Evolutionary conservation across 805 yeast genomes (phyloP), one percentile per base, ranked within the genome.

Genomic region (Komagataella populi): DNA sequence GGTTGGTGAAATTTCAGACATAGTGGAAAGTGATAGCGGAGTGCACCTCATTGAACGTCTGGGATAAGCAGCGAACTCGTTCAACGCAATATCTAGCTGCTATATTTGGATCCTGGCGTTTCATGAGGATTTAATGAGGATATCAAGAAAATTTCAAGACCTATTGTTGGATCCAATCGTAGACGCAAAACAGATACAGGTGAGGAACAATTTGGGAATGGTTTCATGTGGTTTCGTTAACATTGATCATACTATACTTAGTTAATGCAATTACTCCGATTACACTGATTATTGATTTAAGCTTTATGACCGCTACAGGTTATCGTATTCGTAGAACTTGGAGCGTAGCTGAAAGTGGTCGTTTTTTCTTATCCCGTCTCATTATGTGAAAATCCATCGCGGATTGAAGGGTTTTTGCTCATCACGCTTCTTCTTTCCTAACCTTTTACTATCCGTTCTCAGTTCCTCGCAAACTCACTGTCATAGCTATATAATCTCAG

Each of bases 1-100:
- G 56, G 82, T 88, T 18, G 96, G 96, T 18, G 93, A 90, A 62
- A 65, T 85, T 47, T 83, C 93, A 60, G 85, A 79, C 47, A 78
- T 89, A 23, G 85, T 93, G 14, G 97, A 89, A 67, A 80, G 90
- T 16, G 95, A 84, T 60, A 84, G 95, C 57, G 99, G 99, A 20
- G 81, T 88, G 49, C 99, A 93, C 61, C 64, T 93, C 55, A 81
- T 93, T 60, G 84, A 84, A 67, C 76, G 99, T 64, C 84, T 90
- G 1, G 96, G 82, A 6, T 87, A 63, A 67, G 6, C 47, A 16
- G 16, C 14, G 48, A 43, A 23, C 16, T 18, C 49, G 53, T 22
- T 44, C 7, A 20, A 16, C 7, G 7, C 43, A n/a, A 17, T 18
- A 20, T 1, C 23, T 17, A 23, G 23, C 45, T 45, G 45, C 14